A percentile compares a stretch with the other conserved stretches of the same genome.
phyloP scores from a whole-genome alignment of 768 basidiomycete genomes.

The Thelephora ganbajun region DNA sequence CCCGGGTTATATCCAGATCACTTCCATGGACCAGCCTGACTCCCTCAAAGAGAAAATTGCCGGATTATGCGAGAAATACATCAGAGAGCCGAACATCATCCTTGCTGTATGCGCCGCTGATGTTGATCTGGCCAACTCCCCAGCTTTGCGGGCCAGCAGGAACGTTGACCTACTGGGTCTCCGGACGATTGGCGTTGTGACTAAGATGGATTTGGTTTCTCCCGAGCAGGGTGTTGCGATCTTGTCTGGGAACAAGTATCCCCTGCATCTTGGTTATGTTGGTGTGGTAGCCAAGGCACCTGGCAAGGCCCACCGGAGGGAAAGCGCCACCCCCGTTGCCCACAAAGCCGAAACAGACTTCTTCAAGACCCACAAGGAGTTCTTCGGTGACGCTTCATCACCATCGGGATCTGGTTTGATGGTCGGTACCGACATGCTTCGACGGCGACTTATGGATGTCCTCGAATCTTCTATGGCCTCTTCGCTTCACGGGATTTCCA shows the following conservation, averaged over 20 bases:
- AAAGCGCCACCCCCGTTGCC: conserved; percentile 33
- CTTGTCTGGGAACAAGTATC: conserved; percentile 82
- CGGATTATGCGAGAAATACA: conserved; percentile 85
- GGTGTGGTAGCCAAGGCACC: conserved; percentile 85
- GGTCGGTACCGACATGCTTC: conserved; percentile 86
- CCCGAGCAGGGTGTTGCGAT: conserved; percentile 74
- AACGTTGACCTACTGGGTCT: conserved; percentile 91
- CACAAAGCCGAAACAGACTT: conserved; percentile 51
- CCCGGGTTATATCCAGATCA: conserved; percentile 93
- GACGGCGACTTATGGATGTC: conserved; percentile 89
- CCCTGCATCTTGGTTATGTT: conserved; percentile 94
- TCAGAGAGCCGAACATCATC: conserved; percentile 98
- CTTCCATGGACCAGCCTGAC: conserved; percentile 93
- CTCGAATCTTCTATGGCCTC: conserved; percentile 96
- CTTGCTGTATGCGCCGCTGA: conserved; percentile 98
- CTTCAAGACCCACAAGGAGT: conserved; percentile 46
- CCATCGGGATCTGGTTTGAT: conserved; percentile 39
- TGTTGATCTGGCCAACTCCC: conserved; percentile 96
- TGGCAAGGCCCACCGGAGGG: conserved; percentile 37
- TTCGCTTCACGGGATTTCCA: conserved; percentile 89
- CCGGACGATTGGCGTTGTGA: conserved; percentile 93
- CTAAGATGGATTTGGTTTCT: conserved; percentile 96
- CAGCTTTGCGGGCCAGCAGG: conserved; percentile 84
- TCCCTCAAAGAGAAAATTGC: conserved; percentile 87
- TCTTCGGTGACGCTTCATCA: conserved; percentile 34